A percentile compares a stretch with the other conserved stretches of the same genome.
Conservation (phyloP, 768 basidiomycete genomes). For the Cystobasidiopsis lactophilus region DNA sequence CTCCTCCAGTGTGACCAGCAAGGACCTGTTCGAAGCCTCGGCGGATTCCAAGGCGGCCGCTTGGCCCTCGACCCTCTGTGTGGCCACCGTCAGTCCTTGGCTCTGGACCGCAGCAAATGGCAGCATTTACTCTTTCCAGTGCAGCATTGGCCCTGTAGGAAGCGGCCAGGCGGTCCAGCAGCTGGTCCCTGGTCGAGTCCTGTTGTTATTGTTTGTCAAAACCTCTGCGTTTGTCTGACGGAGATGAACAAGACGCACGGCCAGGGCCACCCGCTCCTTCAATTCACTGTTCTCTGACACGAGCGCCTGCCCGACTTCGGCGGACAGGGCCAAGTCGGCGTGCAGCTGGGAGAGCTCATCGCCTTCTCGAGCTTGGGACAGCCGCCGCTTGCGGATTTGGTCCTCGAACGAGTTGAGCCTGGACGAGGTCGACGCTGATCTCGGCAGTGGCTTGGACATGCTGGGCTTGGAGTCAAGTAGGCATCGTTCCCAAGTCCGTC, state of each 20-base stretch:
- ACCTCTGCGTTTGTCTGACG: too few species aligned
- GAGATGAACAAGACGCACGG: background rate
- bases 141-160: constrained; percentile 38
- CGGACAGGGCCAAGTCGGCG: constrained; percentile 12
- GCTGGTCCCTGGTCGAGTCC: constrained; percentile 19
- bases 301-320: constrained; percentile 42
- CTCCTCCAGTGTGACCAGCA: constrained; percentile 52
- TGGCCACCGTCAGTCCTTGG: background rate
- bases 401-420: too few species aligned
- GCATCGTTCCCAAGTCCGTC: too few species aligned
- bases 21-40: constrained; percentile 52
- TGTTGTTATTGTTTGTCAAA: too few species aligned
- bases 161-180: constrained; percentile 25
- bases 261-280: constrained; percentile 40
- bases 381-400: too few species aligned
- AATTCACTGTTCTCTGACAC: constrained; percentile 42
- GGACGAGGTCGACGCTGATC: too few species aligned
- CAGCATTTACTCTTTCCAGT: constrained; percentile 35
- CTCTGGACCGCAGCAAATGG: background rate
- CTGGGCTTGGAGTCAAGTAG: too few species aligned
- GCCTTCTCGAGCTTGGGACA: too few species aligned
- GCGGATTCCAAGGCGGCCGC: constrained; percentile 59
- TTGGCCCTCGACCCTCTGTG: constrained; percentile 52
- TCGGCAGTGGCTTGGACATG: too few species aligned
- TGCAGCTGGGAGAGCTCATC: constrained; percentile 3